Conservation (phyloP, 768 basidiomycete genomes). For the Kwoniella bestiolae region DNA sequence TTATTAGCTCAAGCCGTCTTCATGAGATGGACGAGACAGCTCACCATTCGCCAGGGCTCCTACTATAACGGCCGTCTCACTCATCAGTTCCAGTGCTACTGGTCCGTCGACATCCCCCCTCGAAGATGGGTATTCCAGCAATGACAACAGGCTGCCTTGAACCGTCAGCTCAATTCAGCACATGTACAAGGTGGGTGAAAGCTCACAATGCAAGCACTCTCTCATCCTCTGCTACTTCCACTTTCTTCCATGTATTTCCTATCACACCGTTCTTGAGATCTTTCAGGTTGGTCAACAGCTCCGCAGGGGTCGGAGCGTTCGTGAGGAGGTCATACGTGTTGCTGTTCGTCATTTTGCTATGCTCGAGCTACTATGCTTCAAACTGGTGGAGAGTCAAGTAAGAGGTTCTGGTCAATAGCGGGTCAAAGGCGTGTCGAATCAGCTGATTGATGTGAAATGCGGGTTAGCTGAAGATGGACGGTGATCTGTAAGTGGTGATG, state of each 20-base stretch:
- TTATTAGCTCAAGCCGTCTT: conserved; percentile 4
- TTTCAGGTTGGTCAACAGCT: conserved; percentile 41
- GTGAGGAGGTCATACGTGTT: not conserved
- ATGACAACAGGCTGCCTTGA: conserved; percentile 12
- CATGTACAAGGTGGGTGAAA: not conserved
- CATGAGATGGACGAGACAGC: conserved; percentile 5
- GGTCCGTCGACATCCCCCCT: not conserved
- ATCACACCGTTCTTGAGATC: conserved; percentile 56
- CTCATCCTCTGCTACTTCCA: conserved; percentile 49
- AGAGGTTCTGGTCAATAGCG: too few relatives aligned
- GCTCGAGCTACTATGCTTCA: too few relatives aligned
- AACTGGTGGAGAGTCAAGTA: too few relatives aligned
- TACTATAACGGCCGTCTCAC: conserved; percentile 52
- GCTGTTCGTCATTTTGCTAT: not conserved
- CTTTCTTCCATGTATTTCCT: conserved; percentile 55
- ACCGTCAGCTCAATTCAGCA: not conserved
- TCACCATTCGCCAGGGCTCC: conserved; percentile 53
- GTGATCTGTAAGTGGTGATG: too few relatives aligned
- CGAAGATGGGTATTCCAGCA: conserved; percentile 14
- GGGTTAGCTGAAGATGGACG: too few relatives aligned
- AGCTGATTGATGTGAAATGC: too few relatives aligned
- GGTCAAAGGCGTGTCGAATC: too few relatives aligned
- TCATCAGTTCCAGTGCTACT: conserved; percentile 38
- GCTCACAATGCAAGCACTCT: conserved; percentile 34
- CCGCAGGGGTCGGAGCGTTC: conserved; percentile 1